phyloP scores from a whole-genome alignment of 768 basidiomycete species.

The Calocera viscosa region DNA sequence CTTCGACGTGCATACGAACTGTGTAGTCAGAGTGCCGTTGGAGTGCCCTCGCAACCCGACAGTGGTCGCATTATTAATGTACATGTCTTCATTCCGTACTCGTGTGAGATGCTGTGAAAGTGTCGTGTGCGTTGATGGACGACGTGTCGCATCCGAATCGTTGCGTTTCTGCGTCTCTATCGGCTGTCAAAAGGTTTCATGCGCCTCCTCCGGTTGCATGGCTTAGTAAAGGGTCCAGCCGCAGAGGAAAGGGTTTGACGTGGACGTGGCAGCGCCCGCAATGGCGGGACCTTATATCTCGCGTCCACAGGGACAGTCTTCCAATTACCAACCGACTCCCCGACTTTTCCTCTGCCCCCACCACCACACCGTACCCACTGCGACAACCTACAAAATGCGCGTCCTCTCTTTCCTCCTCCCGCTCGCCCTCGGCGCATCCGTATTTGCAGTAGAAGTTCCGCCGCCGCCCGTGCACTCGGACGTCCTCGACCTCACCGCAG shows the following conservation, averaged over 20 bases:
- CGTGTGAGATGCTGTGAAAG: background rate
- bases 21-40: too few relatives aligned
- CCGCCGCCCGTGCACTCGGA: constrained; percentile 42
- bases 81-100: background rate
- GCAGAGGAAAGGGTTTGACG: background rate
- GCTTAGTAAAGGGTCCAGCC: background rate
- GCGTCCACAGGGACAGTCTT: background rate
- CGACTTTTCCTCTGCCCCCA: constrained; percentile 18
- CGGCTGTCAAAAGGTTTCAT: too few relatives aligned
- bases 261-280: background rate
- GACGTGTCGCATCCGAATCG: background rate
- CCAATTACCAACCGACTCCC: background rate
- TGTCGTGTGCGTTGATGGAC: background rate
- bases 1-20: too few relatives aligned
- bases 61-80: background rate
- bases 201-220: background rate
- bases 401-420: constrained; percentile 36
- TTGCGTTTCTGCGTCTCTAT: too few relatives aligned
- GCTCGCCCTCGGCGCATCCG: constrained; percentile 39
- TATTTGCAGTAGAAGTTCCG: constrained; percentile 35
- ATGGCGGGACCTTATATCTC: background rate
- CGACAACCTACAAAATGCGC: background rate
- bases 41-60: background rate
- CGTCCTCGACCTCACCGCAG: constrained; percentile 61
- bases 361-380: background rate